These are phyloP conservation scores for Citrus hindsii DNA, from an alignment of 345 rosid species.

Conservation along the genomic window DNA sequence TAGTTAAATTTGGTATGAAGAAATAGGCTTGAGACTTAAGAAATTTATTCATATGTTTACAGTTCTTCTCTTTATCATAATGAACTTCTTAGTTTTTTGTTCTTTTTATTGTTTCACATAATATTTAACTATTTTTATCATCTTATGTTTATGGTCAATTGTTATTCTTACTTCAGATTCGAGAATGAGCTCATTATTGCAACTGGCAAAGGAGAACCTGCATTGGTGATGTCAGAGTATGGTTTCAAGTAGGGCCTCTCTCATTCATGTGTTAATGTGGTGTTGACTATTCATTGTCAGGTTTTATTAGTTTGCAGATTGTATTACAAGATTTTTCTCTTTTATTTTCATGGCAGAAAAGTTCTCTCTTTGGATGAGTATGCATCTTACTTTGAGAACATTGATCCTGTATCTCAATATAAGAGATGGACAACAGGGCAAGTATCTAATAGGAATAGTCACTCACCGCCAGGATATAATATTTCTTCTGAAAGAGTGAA, in stretches of 20 bases:
- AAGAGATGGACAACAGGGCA: constrained; percentile 35
- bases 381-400: constrained; percentile 38
- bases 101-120: not conserved
- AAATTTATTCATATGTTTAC: not conserved
- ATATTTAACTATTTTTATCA: not conserved
- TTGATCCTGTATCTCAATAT: constrained; percentile 47
- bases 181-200: constrained; percentile 46
- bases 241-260: constrained; percentile 46
- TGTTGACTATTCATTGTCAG: not conserved
- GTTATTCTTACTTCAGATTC: constrained; percentile 21
- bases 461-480: constrained; percentile 13
- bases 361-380: constrained; percentile 46
- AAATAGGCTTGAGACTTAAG: no score
- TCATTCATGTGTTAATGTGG: not conserved
- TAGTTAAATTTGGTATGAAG: not conserved
- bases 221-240: constrained; percentile 45
- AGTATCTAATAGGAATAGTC: constrained; percentile 2
- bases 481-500: constrained; percentile 30
- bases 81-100: not conserved
- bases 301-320: not conserved
- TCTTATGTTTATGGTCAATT: not conserved
- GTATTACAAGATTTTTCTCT: not conserved
- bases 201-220: constrained; percentile 53
- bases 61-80: not conserved
- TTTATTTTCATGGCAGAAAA: constrained; percentile 31